Evolutionary conservation across 345 rosid species (phyloP).

Genomic region (Eucalyptus decipiens): DNA sequence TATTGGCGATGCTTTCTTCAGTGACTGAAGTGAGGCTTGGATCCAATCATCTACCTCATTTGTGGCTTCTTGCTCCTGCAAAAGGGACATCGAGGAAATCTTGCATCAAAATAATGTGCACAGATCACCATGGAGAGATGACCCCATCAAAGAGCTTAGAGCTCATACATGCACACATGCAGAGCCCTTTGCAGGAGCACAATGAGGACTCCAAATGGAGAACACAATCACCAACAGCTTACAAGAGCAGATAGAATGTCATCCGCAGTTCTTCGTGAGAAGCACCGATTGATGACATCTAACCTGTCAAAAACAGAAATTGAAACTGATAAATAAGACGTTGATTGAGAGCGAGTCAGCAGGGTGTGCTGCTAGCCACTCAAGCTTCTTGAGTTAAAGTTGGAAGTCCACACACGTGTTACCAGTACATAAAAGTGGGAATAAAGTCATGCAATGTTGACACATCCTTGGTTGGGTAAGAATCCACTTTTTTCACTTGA

Average conservation of each 20-base stretch:
- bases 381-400: background rate
- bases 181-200: background rate
- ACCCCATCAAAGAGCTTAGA: background rate
- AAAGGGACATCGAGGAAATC: background rate
- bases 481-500: background rate
- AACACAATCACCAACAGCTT: conserved; percentile 9
- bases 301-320: conserved; percentile 26
- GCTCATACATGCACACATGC: background rate
- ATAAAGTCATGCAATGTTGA: background rate
- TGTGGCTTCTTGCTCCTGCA: conserved; percentile 48
- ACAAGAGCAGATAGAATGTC: conserved; percentile 76
- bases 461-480: background rate
- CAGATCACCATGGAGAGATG: background rate
- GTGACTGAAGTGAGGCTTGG: conserved; percentile 23
- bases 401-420: background rate
- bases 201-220: background rate
- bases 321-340: background rate
- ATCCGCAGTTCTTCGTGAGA: conserved; percentile 58
- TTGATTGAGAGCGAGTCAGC: background rate
- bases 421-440: background rate
- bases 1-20: conserved; percentile 77
- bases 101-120: background rate
- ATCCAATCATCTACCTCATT: conserved; percentile 42
- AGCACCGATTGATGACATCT: conserved; percentile 68
- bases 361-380: background rate